phyloP scores from a whole-genome alignment of 306 rosid species.

The Mucuna pruriens region DNA sequence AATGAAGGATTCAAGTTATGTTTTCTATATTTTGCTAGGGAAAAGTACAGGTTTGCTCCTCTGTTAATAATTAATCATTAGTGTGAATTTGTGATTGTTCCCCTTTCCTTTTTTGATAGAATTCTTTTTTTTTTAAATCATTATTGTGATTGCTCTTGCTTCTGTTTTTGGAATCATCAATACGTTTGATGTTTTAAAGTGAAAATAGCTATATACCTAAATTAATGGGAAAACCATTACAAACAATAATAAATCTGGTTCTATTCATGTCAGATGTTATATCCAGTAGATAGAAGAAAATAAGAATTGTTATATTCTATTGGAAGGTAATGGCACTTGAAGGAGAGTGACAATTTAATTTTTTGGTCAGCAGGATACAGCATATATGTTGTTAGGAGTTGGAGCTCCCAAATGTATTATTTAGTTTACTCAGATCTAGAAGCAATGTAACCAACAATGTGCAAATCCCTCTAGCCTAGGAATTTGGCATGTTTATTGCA shows the following conservation, averaged over 20 bases:
- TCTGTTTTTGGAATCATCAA: conserved; percentile 18
- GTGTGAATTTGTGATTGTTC: not conserved
- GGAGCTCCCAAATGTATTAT: conserved; percentile 18
- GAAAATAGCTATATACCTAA: not conserved
- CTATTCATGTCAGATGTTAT: not conserved
- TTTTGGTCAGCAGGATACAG: not conserved
- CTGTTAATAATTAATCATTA: not conserved
- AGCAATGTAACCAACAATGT: conserved; percentile 8
- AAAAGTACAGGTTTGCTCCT: not conserved
- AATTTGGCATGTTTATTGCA: not conserved
- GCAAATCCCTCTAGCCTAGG: not conserved
- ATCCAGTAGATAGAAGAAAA: conserved; percentile 24
- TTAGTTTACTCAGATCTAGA: not conserved
- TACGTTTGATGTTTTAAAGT: not conserved
- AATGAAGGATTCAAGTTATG: not conserved
- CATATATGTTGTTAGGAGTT: not conserved
- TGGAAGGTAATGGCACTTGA: conserved; percentile 20
- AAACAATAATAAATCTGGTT: not conserved
- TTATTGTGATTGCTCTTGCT: not conserved
- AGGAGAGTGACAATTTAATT: not conserved
- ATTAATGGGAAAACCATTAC: not conserved
- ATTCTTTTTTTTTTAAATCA: not conserved
- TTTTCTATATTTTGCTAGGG: conserved; percentile 14
- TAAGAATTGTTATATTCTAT: not conserved
- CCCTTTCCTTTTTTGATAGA: not conserved